These are phyloP conservation scores for Eucalyptus tenuipes DNA, from an alignment of 345 rosid species.

Conservation along the genomic window DNA sequence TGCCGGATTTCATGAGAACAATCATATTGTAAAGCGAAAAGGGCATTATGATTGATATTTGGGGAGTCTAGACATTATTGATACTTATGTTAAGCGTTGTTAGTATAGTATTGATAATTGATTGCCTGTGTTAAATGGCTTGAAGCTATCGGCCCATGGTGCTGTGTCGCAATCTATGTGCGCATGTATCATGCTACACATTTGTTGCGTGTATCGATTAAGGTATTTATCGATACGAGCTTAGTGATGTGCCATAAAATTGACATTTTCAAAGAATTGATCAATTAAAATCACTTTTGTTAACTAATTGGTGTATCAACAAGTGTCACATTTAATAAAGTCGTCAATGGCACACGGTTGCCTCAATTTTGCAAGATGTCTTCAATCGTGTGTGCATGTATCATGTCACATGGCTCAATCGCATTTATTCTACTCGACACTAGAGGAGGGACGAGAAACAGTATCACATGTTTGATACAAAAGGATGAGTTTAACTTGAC, in stretches of 20 bases:
- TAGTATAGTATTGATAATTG: background rate
- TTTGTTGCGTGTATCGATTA: background rate
- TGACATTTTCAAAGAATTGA: background rate
- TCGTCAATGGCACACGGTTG: background rate
- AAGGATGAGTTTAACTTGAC: background rate
- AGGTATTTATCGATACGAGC: background rate
- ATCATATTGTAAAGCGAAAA: background rate
- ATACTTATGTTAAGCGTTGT: background rate
- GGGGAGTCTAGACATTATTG: background rate
- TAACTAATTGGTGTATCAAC: background rate
- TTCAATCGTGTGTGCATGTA: background rate
- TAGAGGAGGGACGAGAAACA: background rate
- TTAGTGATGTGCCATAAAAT: background rate
- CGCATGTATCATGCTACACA: background rate
- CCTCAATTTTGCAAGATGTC: background rate
- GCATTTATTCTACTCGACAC: background rate
- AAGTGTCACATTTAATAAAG: background rate
- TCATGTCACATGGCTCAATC: background rate
- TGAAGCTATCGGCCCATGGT: background rate
- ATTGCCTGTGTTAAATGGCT: background rate
- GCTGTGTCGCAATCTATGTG: fast-evolving
- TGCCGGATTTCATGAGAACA: background rate
- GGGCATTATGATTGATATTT: background rate
- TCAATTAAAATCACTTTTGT: fast-evolving
- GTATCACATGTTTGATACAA: background rate